phyloP scores from a whole-genome alignment of 2,329 filamentous ascomycete genomes.

The Plenodomus biglobosus region DNA sequence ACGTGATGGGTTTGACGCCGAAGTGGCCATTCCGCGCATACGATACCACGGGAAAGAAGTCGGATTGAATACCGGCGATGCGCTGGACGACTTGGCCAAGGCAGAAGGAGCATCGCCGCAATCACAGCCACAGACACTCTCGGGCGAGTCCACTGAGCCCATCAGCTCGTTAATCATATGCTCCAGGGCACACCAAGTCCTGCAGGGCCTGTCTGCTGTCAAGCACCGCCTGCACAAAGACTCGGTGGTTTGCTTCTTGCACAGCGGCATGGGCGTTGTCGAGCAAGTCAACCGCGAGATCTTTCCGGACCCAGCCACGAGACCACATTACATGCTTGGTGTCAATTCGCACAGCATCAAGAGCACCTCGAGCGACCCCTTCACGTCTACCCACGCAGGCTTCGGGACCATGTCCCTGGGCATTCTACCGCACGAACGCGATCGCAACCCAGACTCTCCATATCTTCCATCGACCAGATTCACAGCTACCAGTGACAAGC shows the following conservation, averaged over 20 bases:
- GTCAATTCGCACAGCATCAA: conserved; percentile 63
- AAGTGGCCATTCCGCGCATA: conserved; percentile 43
- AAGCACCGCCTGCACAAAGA: conserved; percentile 65
- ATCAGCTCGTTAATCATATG: conserved; percentile 77
- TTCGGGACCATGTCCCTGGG: conserved; percentile 62
- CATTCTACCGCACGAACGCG: conserved; percentile 49
- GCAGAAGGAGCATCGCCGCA: not conserved
- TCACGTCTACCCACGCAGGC: conserved; percentile 59
- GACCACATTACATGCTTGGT: conserved; percentile 78
- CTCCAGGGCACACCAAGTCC: conserved; percentile 70
- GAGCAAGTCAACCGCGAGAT: conserved; percentile 72
- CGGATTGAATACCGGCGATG: conserved; percentile 10
- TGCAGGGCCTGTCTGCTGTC: conserved; percentile 67
- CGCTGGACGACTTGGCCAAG: not conserved
- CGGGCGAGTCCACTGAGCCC: conserved; percentile 45
- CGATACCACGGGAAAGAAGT: conserved; percentile 45
- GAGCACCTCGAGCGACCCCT: conserved; percentile 46
- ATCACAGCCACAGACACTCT: conserved; percentile 3
- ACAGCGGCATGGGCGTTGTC: conserved; percentile 81
- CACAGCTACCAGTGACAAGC: conserved; percentile 3
- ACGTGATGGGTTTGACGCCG: conserved; percentile 50
- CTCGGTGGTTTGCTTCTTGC: conserved; percentile 74
- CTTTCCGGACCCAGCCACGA: conserved; percentile 65
- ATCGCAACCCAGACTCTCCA: conserved; percentile 25
- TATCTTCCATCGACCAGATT: conserved; percentile 24